These are phyloP conservation scores for Xerophyta viscosa DNA, from an alignment of 106 monocot genomes.

Conservation along the genomic window DNA sequence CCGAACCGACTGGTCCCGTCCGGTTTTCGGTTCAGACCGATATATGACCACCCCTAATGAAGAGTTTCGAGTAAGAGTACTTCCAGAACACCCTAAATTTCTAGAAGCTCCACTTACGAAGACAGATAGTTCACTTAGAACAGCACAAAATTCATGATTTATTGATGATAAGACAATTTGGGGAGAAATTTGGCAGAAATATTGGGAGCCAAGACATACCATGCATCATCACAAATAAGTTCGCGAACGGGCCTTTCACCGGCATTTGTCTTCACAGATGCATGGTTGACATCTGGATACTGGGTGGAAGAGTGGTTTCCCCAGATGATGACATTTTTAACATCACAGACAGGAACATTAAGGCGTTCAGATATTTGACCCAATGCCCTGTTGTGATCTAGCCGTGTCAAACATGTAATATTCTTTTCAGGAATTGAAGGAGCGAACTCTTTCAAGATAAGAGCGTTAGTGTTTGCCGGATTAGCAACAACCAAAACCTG, in stretches of 20 bases:
- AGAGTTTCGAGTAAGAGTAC: too few relatives aligned
- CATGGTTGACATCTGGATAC: constrained; percentile 60
- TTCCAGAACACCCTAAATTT: too few relatives aligned
- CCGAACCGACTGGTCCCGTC: too few relatives aligned
- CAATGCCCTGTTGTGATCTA: constrained; percentile 86
- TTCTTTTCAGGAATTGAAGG: constrained; percentile 80
- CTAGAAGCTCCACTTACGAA: too few relatives aligned
- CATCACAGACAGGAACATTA: constrained; percentile 52
- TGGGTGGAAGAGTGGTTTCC: constrained; percentile 60
- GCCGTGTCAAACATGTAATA: constrained; percentile 77
- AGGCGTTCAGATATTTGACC: constrained; percentile 78
- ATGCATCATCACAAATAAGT: constrained; percentile 37
- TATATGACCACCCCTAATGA: too few relatives aligned
- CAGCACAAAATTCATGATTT: too few relatives aligned
- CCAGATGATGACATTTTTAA: constrained; percentile 59
- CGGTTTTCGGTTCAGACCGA: too few relatives aligned
- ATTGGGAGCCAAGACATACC: too few relatives aligned
- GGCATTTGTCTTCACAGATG: constrained; percentile 26
- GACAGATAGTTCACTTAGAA: too few relatives aligned
- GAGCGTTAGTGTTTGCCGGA: constrained; percentile 82
- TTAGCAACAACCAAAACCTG: constrained; percentile 88
- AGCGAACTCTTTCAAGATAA: constrained; percentile 81
- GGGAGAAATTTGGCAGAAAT: too few relatives aligned
- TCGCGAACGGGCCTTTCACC: constrained; percentile 39
- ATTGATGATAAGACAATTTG: too few relatives aligned